These are phyloP conservation scores for Vanilla planifolia DNA, from an alignment of 106 monocot species.

Conservation along the genomic window DNA sequence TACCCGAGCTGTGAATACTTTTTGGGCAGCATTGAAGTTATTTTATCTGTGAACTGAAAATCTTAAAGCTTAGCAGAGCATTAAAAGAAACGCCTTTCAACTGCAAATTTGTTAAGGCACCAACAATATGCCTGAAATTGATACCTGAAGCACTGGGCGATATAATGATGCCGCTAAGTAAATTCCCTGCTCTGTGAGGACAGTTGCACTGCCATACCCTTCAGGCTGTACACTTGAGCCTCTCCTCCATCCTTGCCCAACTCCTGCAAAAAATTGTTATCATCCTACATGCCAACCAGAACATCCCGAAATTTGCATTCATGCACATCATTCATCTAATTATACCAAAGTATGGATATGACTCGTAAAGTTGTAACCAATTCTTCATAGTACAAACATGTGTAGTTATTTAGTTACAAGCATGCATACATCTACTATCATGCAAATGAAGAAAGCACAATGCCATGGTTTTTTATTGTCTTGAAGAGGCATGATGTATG, in stretches of 20 bases:
- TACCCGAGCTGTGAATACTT: slow-evolving; percentile 95
- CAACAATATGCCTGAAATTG: slow-evolving; percentile 1
- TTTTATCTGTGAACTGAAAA: slow-evolving; percentile 87
- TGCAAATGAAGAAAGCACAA: too few species aligned
- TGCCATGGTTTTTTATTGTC: too few species aligned
- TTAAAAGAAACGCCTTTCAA: background rate
- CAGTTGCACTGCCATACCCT: slow-evolving; percentile 88
- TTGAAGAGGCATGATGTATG: too few species aligned
- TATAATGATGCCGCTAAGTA: slow-evolving; percentile 96
- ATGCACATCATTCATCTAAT: background rate
- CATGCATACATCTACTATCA: too few species aligned
- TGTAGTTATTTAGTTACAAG: too few species aligned
- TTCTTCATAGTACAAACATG: too few species aligned
- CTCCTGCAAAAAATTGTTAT: slow-evolving; percentile 17
- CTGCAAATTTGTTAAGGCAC: background rate
- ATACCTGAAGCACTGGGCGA: slow-evolving; percentile 94
- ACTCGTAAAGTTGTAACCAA: too few species aligned
- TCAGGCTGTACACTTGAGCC: slow-evolving; percentile 73
- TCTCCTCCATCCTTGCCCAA: slow-evolving; percentile 83
- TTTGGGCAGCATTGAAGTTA: slow-evolving; percentile 70
- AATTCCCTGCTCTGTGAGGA: slow-evolving; percentile 94
- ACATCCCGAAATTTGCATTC: background rate
- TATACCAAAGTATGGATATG: too few species aligned
- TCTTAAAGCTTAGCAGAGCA: background rate
- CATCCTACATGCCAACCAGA: background rate